Evolutionary conservation across 805 yeast species (phyloP).

Genomic region (Zygotorulaspora chibaensis): DNA sequence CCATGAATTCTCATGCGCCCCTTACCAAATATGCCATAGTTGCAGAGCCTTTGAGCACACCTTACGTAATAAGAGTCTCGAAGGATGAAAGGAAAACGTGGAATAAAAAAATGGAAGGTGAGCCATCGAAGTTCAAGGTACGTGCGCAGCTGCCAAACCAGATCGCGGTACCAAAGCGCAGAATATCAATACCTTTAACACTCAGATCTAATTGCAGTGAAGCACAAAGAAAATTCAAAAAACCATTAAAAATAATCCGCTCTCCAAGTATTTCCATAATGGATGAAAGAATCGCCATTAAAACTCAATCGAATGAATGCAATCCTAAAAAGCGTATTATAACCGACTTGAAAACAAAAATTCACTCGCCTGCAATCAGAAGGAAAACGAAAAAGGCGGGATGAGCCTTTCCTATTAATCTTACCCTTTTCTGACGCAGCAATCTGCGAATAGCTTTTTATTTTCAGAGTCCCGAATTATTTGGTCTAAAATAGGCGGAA

Average conservation of each 20-base stretch:
- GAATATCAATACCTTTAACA: constrained; percentile 5
- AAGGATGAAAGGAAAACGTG: constrained; percentile 20
- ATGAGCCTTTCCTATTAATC: neutral
- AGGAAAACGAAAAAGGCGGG: constrained; percentile 4
- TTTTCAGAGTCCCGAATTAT: neutral
- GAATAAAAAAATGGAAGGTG: constrained; percentile 11
- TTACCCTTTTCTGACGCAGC: neutral
- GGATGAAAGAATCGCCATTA: no score
- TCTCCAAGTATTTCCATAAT: no score
- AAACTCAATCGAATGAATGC: no score
- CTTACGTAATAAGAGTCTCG: constrained; percentile 26
- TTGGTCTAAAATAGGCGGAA: neutral
- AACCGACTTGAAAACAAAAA: neutral
- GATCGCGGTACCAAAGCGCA: constrained; percentile 14
- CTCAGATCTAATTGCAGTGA: neutral
- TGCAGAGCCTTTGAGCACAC: constrained; percentile 30
- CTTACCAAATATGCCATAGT: constrained; percentile 23
- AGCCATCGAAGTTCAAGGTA: constrained; percentile 12
- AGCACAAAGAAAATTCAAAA: neutral
- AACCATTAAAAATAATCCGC: no score
- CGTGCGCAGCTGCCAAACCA: constrained; percentile 19
- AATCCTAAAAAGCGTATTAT: no score
- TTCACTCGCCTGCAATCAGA: constrained; percentile 8
- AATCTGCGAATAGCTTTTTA: neutral
- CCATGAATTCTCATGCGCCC: constrained; percentile 4